Base-by-base conservation (phyloP, 345 rosid genomes). In the Turritis glabra region DNA sequence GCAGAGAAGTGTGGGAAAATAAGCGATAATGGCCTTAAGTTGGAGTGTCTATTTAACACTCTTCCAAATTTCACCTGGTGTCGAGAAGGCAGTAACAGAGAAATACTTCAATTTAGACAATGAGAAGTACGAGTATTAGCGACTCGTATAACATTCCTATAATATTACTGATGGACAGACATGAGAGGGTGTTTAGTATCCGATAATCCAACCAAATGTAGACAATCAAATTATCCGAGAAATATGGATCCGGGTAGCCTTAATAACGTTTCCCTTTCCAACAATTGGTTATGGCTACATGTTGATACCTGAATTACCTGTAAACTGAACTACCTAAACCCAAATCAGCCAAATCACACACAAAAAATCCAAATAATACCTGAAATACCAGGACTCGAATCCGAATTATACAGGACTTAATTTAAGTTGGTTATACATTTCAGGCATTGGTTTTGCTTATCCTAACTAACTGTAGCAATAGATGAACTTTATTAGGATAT, bases 391-490 rank as follows among this genome's bases (percentile, higher is more conserved):
- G 37, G 15, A 27, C 19, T 53, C 9, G 10, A 6, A 54, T 8
- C 13, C 11, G 8, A 56, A 15, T 27, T 30, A 56, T 32, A 32
- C 63, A 18, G 15, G 43, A 57, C 43, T 57, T 44, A 18, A 4
- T 44, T 17, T 46, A 29, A 18, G 55, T 26, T 62, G 56, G 19
- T 43, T 64, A 47, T 26, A 29, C 43, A 47, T 64, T 47, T 62
- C 66, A 61, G 9, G 50, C 66, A 61, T n/a, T 26, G 67, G 22
- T n/a, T 27, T 21, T 19, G 70, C 57, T 32, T 65, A 50, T 35
- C 14, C 47, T 66, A 66, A 21, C 8, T 66, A 35, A 33, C 11
- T 13, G 0, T 50, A 66, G 33, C 30, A 22, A 22, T 23, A 51
- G 7, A 50, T 3, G 9, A 50, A 33, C 22, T 65, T 4, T 6